phyloP scores from a whole-genome alignment of 2,329 filamentous ascomycete genomes.

The Hyphodiscus sp. region DNA sequence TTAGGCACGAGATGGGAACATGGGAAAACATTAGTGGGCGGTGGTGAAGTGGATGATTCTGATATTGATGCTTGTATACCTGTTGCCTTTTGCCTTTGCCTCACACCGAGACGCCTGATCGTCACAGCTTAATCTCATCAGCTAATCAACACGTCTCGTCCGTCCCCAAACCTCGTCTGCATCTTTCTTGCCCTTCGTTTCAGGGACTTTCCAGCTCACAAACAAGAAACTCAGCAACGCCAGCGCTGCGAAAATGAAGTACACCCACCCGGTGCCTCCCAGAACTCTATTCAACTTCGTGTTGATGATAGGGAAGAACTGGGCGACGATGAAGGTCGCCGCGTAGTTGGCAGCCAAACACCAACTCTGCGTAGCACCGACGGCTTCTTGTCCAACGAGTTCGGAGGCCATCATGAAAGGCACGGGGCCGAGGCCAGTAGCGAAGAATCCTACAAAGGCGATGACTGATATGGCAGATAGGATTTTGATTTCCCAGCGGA shows the following conservation, averaged over 20 bases:
- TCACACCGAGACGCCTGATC: too few relatives aligned
- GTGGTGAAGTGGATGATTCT: too few relatives aligned
- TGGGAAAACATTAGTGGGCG: too few relatives aligned
- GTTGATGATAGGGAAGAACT: slow-evolving; percentile 90
- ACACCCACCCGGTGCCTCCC: slow-evolving; percentile 73
- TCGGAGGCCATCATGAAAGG: slow-evolving; percentile 93
- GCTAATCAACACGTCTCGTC: slow-evolving; percentile 33
- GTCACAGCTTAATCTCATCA: background rate
- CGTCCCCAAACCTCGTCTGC: slow-evolving; percentile 89
- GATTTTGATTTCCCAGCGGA: slow-evolving; percentile 63
- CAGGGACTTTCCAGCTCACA: slow-evolving; percentile 69
- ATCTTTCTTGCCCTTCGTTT: slow-evolving; percentile 79
- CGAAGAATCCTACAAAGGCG: slow-evolving; percentile 83
- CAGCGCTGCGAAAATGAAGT: slow-evolving; percentile 81
- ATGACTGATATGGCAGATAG: slow-evolving; percentile 78
- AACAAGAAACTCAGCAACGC: slow-evolving; percentile 66
- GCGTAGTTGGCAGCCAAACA: slow-evolving; percentile 82
- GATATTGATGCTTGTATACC: too few relatives aligned
- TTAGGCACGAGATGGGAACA: too few relatives aligned
- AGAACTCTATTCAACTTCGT: slow-evolving; percentile 56
- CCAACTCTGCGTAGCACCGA: slow-evolving; percentile 87
- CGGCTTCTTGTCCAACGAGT: slow-evolving; percentile 82
- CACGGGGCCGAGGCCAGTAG: slow-evolving; percentile 83
- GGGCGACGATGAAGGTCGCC: slow-evolving; percentile 85
- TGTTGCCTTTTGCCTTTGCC: too few relatives aligned